Percentiles rank a stretch among this genome's conserved stretches.
phyloP scores from a whole-genome alignment of 257 asterid genomes.

The Henckelia pumila region DNA sequence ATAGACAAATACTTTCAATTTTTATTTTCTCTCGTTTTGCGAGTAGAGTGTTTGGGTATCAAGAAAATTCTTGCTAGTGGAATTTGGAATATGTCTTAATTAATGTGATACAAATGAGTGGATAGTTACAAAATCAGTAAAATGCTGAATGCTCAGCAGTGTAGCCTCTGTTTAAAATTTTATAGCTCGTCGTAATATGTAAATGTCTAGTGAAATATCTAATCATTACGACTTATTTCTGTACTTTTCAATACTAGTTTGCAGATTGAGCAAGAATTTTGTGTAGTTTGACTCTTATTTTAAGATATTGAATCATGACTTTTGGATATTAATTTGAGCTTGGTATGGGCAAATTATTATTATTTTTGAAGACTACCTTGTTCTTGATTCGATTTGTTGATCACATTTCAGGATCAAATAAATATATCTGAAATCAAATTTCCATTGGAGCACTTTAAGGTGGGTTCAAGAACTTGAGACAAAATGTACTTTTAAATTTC shows the following conservation, averaged over 20 bases:
- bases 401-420: slow-evolving; percentile 82
- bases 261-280: slow-evolving; percentile 4
- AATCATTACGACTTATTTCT: too few relatives aligned
- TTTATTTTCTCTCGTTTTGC: too few relatives aligned
- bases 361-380: slow-evolving; percentile 10
- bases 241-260: background rate
- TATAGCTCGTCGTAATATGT: background rate
- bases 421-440: slow-evolving; percentile 72
- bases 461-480: slow-evolving; percentile 28
- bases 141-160: background rate
- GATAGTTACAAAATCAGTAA: background rate
- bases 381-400: slow-evolving; percentile 32
- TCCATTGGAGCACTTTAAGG: slow-evolving; percentile 92
- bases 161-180: background rate
- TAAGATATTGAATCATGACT: background rate
- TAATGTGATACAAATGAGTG: too few relatives aligned
- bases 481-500: background rate
- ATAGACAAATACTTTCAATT: too few relatives aligned
- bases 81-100: too few relatives aligned
- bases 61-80: too few relatives aligned
- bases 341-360: slow-evolving; percentile 7
- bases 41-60: too few relatives aligned
- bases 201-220: background rate
- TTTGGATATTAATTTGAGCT: slow-evolving; percentile 5
- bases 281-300: slow-evolving; percentile 8